phyloP scores from a whole-genome alignment of 2,329 filamentous ascomycete genomes.

The Colletotrichum trifolii region DNA sequence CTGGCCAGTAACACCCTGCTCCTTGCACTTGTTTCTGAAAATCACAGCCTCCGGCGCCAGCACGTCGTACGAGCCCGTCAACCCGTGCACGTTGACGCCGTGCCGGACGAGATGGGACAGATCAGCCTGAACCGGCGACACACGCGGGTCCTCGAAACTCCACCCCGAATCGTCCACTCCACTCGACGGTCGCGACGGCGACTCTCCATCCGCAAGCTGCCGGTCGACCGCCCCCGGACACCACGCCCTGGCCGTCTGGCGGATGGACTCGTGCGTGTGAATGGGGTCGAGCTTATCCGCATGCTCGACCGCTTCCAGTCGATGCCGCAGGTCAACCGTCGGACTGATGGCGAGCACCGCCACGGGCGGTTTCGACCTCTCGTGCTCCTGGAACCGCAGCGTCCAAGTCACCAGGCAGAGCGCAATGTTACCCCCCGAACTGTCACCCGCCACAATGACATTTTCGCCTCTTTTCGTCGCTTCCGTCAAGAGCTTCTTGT shows the following conservation, averaged over 20 bases:
- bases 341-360: constrained; percentile 54
- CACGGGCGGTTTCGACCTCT: constrained; percentile 46
- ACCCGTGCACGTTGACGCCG: constrained; percentile 60
- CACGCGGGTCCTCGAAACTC: constrained; percentile 50
- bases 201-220: background rate
- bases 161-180: constrained; percentile 20
- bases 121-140: constrained; percentile 61
- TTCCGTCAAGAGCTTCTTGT: constrained; percentile 52
- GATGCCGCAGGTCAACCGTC: constrained; percentile 50
- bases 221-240: constrained; percentile 9
- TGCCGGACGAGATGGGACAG: constrained; percentile 44
- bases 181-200: background rate
- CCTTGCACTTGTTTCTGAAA: constrained; percentile 57
- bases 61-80: constrained; percentile 64
- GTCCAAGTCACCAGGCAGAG: constrained; percentile 49
- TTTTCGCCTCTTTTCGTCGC: constrained; percentile 51
- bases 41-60: constrained; percentile 62
- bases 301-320: constrained; percentile 34
- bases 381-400: constrained; percentile 48
- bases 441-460: constrained; percentile 64
- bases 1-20: constrained; percentile 57
- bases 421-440: constrained; percentile 65
- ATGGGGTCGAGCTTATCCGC: constrained; percentile 41
- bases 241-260: constrained; percentile 42
- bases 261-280: constrained; percentile 38